These are phyloP conservation scores for Zygotorulaspora mrakii DNA, from an alignment of 1,139 yeast species.

Conservation along the genomic window DNA sequence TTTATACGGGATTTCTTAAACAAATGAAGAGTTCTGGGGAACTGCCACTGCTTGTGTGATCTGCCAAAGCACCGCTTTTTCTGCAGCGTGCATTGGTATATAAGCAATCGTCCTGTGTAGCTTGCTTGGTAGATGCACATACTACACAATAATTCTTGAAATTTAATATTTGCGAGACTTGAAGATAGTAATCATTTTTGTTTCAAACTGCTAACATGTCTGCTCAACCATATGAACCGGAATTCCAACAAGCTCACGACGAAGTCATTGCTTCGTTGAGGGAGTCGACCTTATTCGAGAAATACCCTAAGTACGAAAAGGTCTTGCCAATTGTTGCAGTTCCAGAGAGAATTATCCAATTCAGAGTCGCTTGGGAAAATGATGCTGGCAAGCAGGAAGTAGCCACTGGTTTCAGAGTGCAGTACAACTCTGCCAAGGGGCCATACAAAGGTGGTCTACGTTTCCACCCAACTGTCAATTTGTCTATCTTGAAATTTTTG, in stretches of 20 bases:
- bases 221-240: slow-evolving; percentile 63
- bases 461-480: slow-evolving; percentile 95
- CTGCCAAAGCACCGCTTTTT: background rate
- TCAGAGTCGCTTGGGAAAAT: slow-evolving; percentile 97
- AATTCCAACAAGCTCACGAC: slow-evolving; percentile 97
- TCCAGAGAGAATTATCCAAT: slow-evolving; percentile 94
- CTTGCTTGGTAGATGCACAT: too few relatives aligned
- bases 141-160: too few relatives aligned
- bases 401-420: slow-evolving; percentile 97
- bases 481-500: slow-evolving; percentile 89
- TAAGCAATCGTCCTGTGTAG: too few relatives aligned
- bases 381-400: slow-evolving; percentile 89
- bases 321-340: slow-evolving; percentile 87
- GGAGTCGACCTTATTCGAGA: slow-evolving; percentile 84
- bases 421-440: slow-evolving; percentile 96
- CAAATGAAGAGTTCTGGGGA: background rate
- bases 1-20: background rate
- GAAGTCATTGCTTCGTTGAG: slow-evolving; percentile 85
- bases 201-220: slow-evolving; percentile 7
- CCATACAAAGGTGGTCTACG: slow-evolving; percentile 99
- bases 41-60: background rate
- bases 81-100: background rate
- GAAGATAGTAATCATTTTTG: background rate
- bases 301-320: slow-evolving; percentile 86
- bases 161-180: too few relatives aligned